phyloP scores from a whole-genome alignment of 2,329 filamentous ascomycete genomes.

The Phaeoacremonium minimum region DNA sequence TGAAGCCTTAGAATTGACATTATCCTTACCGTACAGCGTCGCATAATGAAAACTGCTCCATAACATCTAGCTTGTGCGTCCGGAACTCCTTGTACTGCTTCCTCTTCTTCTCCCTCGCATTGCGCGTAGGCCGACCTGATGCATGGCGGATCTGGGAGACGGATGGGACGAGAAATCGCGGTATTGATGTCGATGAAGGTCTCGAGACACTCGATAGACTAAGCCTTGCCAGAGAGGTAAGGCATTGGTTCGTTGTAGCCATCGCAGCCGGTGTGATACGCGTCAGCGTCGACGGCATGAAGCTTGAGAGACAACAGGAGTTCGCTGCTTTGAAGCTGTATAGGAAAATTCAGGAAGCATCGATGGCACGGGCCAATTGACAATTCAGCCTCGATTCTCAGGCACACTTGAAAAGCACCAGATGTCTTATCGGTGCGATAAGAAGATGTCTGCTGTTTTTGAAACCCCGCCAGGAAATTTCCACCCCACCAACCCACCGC shows the following conservation, averaged over 20 bases:
- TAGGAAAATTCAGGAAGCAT: no score
- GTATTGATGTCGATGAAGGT: constrained; percentile 37
- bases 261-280: constrained; percentile 27
- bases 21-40: constrained; percentile 92
- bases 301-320: no score
- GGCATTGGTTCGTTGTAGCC: constrained; percentile 47
- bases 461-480: not conserved
- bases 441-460: not conserved
- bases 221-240: constrained; percentile 50
- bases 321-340: no score
- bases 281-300: no score
- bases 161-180: constrained; percentile 44
- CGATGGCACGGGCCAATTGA: no score
- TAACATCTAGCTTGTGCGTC: constrained; percentile 61
- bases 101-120: constrained; percentile 52
- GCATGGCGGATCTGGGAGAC: constrained; percentile 35
- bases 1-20: no score
- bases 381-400: constrained; percentile 11
- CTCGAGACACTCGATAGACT: constrained; percentile 36
- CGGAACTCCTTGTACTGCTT: constrained; percentile 60
- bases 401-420: not conserved
- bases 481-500: constrained; percentile 14
- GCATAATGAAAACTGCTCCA: constrained; percentile 73
- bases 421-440: constrained; percentile 11
- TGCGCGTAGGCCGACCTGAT: constrained; percentile 28